Percentiles rank a stretch among this genome's conserved stretches.
These are phyloP conservation scores for Berberis thunbergii DNA, from an alignment of 164 flowering plant species.

Conservation along the genomic window DNA sequence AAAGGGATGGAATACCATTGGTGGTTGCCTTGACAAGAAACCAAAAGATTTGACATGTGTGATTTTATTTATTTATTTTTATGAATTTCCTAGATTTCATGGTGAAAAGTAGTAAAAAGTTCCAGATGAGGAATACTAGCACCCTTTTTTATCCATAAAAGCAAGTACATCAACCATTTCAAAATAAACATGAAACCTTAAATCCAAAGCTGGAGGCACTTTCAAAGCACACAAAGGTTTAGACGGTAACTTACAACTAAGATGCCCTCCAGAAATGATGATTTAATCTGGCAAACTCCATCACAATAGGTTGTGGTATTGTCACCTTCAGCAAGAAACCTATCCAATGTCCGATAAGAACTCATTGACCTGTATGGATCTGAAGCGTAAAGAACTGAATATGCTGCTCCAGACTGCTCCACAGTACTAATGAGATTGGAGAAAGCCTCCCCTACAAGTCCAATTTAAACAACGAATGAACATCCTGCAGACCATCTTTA, in stretches of 20 bases:
- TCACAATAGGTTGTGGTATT: conserved; percentile 48
- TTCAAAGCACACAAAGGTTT: neutral
- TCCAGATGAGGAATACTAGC: too few relatives aligned
- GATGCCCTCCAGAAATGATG: conserved; percentile 73
- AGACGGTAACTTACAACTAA: conserved; percentile 55
- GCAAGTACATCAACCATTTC: too few relatives aligned
- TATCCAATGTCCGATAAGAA: conserved; percentile 34
- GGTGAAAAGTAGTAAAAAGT: too few relatives aligned
- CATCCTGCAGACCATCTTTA: neutral
- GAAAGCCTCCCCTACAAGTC: conserved; percentile 50
- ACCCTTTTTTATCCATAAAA: too few relatives aligned
- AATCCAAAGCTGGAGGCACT: neutral
- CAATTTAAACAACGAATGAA: conserved; percentile 6
- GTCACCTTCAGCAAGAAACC: conserved; percentile 61
- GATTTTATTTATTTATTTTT: too few relatives aligned
- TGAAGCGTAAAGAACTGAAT: conserved; percentile 70
- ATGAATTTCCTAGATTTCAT: too few relatives aligned
- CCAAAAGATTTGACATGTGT: too few relatives aligned
- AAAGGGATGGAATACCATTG: too few relatives aligned
- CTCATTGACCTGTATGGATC: conserved; percentile 45
- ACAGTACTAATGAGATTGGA: conserved; percentile 50
- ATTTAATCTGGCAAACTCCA: conserved; percentile 75
- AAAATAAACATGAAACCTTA: too few relatives aligned
- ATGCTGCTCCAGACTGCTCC: conserved; percentile 58
- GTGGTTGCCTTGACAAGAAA: too few relatives aligned